Evolutionary conservation across 768 basidiomycete genomes (phyloP), one percentile per base, ranked within the genome.

Genomic region (Podaxis sp.): DNA sequence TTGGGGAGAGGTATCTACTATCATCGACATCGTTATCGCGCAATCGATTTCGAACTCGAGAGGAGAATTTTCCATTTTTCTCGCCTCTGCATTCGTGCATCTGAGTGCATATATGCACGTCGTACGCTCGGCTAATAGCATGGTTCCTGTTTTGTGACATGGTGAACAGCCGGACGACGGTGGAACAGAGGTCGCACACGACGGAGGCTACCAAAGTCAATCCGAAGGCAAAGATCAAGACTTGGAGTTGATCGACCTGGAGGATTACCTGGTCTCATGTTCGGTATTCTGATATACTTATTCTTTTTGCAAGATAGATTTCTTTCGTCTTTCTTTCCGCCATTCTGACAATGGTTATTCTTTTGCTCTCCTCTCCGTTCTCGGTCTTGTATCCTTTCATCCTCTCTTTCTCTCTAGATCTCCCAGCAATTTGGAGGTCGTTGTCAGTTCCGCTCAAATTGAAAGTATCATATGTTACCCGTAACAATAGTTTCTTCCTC

Each of bases 371-470:
- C 15, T 27, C 25, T 52, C 24, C 27, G 22, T 29, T 11, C 49
- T 25, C 25, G 49, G 1, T 22, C 12, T 15, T 49, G 11, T 17
- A 7, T 33, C 46, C 27, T 11, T 36, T 43, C 3, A 15, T 46
- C 43, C 19, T 29, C 17, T 57, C 47, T 57, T 57, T 19, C 41
- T 46, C 12, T 17, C 41, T 15, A 6, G 58, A 25, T 52, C 50
- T 59, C 58, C 58, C 58, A 59, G 22, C 49, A 59, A 19, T 59
- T 59, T 52, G 58, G 58, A 59, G 57, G 27, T 37, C 46, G 37
- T 38, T 3, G 3, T 24, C 2, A 59, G 11, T 25, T 17, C 19
- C 5, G 17, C 22, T 4, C 13, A 37, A 29, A 58, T 38, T 4
- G 46, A 50, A 58, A 58, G 57, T 58, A 58, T 49, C 33, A 38